These are phyloP conservation scores for Pseudocercospora cruenta DNA, from an alignment of 2,329 filamentous ascomycete species.

Conservation along the genomic window DNA sequence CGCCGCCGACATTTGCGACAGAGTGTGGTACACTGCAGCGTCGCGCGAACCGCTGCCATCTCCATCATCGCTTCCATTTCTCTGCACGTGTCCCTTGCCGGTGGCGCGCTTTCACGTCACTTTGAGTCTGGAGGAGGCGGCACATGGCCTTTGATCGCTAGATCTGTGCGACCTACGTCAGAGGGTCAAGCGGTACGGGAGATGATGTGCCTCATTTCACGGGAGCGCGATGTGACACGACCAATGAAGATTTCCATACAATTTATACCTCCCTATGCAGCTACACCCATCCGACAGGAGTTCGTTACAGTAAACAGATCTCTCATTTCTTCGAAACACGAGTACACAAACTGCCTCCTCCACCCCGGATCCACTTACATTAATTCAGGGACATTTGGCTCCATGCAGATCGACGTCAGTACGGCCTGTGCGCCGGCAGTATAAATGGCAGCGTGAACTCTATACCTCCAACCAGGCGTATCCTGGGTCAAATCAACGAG, in stretches of 20 bases:
- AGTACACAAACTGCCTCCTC: background rate
- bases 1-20: background rate
- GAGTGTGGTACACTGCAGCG: background rate
- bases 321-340: conserved; percentile 6
- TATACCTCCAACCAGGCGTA: conserved; percentile 1
- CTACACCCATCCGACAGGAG: background rate
- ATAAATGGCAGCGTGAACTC: background rate
- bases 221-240: background rate
- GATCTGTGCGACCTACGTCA: background rate
- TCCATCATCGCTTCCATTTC: background rate
- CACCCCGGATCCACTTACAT: background rate
- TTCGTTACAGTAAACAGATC: background rate
- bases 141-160: conserved; percentile 8
- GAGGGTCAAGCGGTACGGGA: background rate
- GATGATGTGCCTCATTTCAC: background rate
- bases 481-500: background rate
- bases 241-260: background rate
- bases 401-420: background rate
- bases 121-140: background rate
- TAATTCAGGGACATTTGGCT: background rate
- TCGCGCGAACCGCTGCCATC: conserved; percentile 6
- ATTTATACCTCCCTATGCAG: background rate
- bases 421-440: background rate
- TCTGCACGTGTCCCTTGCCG: conserved; percentile 5
- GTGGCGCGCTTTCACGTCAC: background rate